Evolutionary conservation across 495 filamentous ascomycete genomes (phyloP).

Genomic region (Thozetella sp.): DNA sequence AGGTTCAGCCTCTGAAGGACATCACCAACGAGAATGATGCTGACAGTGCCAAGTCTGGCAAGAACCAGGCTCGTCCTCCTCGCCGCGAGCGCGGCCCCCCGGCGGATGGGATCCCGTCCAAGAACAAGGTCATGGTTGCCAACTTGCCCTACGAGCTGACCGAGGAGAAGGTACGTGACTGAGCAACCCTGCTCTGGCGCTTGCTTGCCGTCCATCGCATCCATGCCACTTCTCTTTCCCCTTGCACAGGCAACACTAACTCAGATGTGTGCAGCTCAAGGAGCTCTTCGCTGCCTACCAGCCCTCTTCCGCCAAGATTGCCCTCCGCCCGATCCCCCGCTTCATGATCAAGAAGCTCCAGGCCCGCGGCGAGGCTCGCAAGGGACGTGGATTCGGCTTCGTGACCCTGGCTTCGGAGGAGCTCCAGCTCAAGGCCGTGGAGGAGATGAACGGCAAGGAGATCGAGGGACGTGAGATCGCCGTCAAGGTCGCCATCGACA

Average conservation of each 20-base stretch:
- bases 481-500: slow-evolving; percentile 99
- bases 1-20: slow-evolving; percentile 54
- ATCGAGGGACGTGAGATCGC: slow-evolving; percentile 98
- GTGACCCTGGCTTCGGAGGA: slow-evolving; percentile 95
- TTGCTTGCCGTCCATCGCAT: no score
- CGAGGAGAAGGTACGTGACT: slow-evolving; percentile 80
- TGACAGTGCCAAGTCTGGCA: slow-evolving; percentile 47
- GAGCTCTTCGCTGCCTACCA: slow-evolving; percentile 90
- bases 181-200: no score
- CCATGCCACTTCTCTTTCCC: neutral
- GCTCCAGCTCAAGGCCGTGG: slow-evolving; percentile 92
- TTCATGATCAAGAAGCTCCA: slow-evolving; percentile 99
- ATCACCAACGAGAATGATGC: slow-evolving; percentile 50
- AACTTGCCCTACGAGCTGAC: slow-evolving; percentile 97
- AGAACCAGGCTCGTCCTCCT: slow-evolving; percentile 40
- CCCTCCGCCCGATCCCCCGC: slow-evolving; percentile 94
- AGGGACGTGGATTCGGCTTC: slow-evolving; percentile 98
- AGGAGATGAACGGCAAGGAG: slow-evolving; percentile 98
- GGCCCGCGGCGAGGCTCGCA: slow-evolving; percentile 95
- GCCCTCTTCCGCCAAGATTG: slow-evolving; percentile 94
- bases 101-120: slow-evolving; percentile 96
- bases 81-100: slow-evolving; percentile 88
- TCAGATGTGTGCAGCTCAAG: slow-evolving; percentile 72
- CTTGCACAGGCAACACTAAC: slow-evolving; percentile 37
- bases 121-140: slow-evolving; percentile 99